Evolutionary conservation across 2,329 filamentous ascomycete species (phyloP).

Genomic region (Saccharata proteae): DNA sequence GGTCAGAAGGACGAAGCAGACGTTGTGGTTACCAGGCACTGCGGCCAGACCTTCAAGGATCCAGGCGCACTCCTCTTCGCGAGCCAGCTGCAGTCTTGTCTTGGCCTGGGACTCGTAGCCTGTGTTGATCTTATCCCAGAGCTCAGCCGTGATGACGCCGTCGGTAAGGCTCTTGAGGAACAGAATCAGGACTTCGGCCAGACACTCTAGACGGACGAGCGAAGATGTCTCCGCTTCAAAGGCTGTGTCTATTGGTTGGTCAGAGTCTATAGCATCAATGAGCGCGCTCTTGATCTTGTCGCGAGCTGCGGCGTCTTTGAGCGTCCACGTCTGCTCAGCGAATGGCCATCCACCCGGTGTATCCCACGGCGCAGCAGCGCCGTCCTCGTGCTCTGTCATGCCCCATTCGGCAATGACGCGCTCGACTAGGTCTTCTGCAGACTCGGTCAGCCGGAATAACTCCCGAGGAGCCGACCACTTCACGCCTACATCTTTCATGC

Average conservation of each 20-base stretch:
- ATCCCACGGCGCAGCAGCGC: constrained; percentile 38
- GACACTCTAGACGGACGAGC: constrained; percentile 58
- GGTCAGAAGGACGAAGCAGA: constrained; percentile 78
- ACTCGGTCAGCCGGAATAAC: constrained; percentile 78
- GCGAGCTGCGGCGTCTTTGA: constrained; percentile 28
- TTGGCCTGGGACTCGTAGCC: constrained; percentile 31
- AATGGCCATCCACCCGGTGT: constrained; percentile 49
- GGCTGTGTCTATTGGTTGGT: constrained; percentile 46
- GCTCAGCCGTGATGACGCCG: constrained; percentile 57
- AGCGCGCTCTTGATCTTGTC: constrained; percentile 31
- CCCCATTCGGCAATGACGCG: constrained; percentile 50
- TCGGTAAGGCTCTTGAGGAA: constrained; percentile 69
- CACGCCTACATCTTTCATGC: constrained; percentile 35
- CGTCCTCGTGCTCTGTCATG: constrained; percentile 38
- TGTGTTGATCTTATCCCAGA: constrained; percentile 61
- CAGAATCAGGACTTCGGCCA: constrained; percentile 57
- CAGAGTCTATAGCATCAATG: constrained; percentile 61
- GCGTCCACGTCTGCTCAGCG: constrained; percentile 36
- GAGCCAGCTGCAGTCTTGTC: constrained; percentile 28
- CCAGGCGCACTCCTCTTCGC: constrained; percentile 46
- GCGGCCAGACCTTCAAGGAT: constrained; percentile 64
- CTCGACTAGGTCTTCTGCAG: constrained; percentile 50
- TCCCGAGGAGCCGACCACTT: constrained; percentile 77
- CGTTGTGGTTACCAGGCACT: constrained; percentile 62
- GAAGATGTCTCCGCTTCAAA: constrained; percentile 49